Evolutionary conservation across 192 early-diverging fungal genomes (phyloP), one percentile per base, ranked within the genome.

Genomic region (Allomyces macrogynus): DNA sequence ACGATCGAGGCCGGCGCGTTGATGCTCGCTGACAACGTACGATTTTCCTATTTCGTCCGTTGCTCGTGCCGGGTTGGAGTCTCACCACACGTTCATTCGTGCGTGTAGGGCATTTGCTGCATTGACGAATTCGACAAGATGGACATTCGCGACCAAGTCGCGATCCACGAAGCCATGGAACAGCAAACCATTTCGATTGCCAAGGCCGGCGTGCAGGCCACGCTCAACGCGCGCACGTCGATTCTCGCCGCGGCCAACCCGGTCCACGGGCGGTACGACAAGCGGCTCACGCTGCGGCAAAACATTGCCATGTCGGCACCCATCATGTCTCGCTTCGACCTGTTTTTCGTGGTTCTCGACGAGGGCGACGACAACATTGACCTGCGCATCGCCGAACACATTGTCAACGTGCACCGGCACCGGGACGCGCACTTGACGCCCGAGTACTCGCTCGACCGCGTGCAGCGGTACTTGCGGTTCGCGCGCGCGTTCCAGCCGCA

Each of bases 61-160:
- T 27, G 26, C 4, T 27, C 26, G 26, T 4, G 26, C 26, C 26
- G 26, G 26, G 26, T 27, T 27, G 26, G 26, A 27, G 26, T 27
- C 26, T 27, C 26, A 27, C 26, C 4, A 4, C 26, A 4, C 4
- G 26, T 4, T 27, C 26, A 27, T 27, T n/a, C 26, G 2, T 27
- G 1, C 2, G 4, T 27, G 26, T 27, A 27, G 26, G 96, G 96
- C 61, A 84, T 99, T 43, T 90, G 95, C 14, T 99, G 96, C 74
- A 97, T 99, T 65, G 96, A 99, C 80, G 96, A 99, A 76, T 99
- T 99, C 74, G 96, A 99, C 79, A 99, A 99, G 71, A 99, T 99
- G 96, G 88, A 80, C 42, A 94, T 97, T 67, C 80, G 88, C 22
- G 96, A 99, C 70, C 85, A 94, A 65, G 93, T 95, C 3, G 94